These are phyloP conservation scores for Naganishia randhawae DNA, from an alignment of 768 basidiomycete genomes.

Conservation along the genomic window DNA sequence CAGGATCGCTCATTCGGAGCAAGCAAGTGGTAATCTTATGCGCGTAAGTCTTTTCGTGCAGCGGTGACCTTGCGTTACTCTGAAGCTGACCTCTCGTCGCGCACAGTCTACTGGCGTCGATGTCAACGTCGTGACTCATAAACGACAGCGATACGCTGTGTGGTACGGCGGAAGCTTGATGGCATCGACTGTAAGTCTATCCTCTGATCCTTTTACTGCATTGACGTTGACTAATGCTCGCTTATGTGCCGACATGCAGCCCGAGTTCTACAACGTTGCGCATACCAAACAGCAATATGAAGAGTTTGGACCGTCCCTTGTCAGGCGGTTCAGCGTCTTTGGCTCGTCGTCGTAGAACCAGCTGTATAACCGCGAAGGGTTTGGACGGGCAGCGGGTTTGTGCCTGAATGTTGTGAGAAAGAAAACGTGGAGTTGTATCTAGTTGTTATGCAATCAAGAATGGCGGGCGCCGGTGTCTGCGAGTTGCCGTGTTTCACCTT, in stretches of 20 bases:
- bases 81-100: not conserved
- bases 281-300: slow-evolving; percentile 87
- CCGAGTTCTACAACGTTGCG: slow-evolving; percentile 90
- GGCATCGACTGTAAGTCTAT: slow-evolving; percentile 71
- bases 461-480: not conserved
- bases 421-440: slow-evolving; percentile 4
- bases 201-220: not conserved
- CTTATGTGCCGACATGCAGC: slow-evolving; percentile 59
- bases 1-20: slow-evolving; percentile 71
- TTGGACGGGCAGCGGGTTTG: not conserved
- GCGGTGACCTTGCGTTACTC: not conserved
- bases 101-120: slow-evolving; percentile 88
- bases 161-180: slow-evolving; percentile 97
- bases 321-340: slow-evolving; percentile 49
- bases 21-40: slow-evolving; percentile 67
- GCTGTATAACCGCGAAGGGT: too few relatives aligned
- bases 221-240: slow-evolving; percentile 9
- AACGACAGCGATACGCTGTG: slow-evolving; percentile 91
- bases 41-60: slow-evolving; percentile 57
- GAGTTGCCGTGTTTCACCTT: too few relatives aligned
- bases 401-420: not conserved
- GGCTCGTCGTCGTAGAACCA: slow-evolving; percentile 41
- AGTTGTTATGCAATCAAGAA: not conserved
- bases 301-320: slow-evolving; percentile 50
- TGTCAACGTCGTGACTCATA: slow-evolving; percentile 97